phyloP scores from a whole-genome alignment of 495 filamentous ascomycete genomes.

The Chlorociboria aeruginascens region DNA sequence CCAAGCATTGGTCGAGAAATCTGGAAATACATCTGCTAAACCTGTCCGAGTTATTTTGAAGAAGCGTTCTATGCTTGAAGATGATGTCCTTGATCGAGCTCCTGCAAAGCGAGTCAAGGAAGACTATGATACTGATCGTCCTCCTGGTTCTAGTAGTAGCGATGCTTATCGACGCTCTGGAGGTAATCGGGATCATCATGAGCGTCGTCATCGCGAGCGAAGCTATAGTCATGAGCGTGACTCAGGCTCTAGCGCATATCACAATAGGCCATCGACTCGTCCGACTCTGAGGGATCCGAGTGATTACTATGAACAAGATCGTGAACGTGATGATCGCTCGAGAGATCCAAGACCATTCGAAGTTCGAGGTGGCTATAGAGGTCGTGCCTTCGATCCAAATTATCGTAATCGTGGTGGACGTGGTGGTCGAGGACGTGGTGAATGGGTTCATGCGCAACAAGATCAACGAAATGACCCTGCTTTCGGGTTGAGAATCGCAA shows the following conservation, averaged over 20 bases:
- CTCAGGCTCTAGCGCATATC: constrained; percentile 6
- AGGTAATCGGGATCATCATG: constrained; percentile 1
- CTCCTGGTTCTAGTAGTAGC: constrained; percentile 5
- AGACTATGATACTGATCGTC: background rate
- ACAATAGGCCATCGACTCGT: constrained; percentile 7
- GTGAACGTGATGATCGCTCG: constrained; percentile 10
- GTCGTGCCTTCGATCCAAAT: constrained; percentile 12
- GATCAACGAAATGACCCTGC: constrained; percentile 1
- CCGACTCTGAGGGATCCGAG: constrained; percentile 1
- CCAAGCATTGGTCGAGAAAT: background rate
- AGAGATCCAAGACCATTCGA: constrained; percentile 9
- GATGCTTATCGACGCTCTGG: background rate
- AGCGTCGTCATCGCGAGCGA: constrained; percentile 9
- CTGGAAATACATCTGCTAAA: background rate
- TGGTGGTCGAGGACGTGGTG: constrained; percentile 7
- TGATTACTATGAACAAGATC: constrained; percentile 12
- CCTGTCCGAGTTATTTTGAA: constrained; percentile 6
- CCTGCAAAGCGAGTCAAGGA: constrained; percentile 1
- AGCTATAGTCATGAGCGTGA: constrained; percentile 10
- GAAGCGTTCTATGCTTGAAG: constrained; percentile 12
- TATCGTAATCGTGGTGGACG: constrained; percentile 9
- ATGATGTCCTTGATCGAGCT: constrained; percentile 1
- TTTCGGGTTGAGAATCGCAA: constrained; percentile 6
- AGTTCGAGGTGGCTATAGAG: constrained; percentile 7
- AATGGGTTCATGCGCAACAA: background rate